These are phyloP conservation scores for Diplocarpon rosae DNA, from an alignment of 2,329 filamentous ascomycete species.

Conservation along the genomic window DNA sequence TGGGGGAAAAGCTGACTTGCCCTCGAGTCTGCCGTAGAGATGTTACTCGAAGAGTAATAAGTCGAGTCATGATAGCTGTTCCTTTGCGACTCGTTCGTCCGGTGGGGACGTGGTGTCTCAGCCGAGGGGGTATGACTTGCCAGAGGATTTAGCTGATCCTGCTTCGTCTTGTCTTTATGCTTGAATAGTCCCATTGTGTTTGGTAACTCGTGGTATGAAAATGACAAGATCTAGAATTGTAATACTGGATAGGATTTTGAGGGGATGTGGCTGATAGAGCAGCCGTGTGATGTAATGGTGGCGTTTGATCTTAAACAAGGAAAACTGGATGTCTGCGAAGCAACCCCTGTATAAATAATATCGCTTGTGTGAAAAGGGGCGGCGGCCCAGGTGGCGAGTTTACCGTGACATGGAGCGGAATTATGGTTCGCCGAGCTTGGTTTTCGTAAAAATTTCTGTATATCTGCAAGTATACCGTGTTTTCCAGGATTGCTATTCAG, in stretches of 20 bases:
- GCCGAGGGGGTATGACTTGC: not conserved
- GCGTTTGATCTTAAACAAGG: constrained; percentile 3
- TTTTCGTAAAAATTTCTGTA: too few relatives aligned
- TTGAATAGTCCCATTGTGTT: constrained; percentile 17
- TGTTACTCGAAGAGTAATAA: constrained; percentile 18
- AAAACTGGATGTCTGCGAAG: not conserved
- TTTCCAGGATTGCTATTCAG: too few relatives aligned
- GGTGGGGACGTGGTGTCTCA: constrained; percentile 6
- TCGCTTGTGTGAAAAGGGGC: not conserved
- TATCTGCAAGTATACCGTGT: too few relatives aligned
- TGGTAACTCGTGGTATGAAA: too few relatives aligned
- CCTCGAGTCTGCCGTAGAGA: constrained; percentile 11
- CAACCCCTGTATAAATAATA: not conserved
- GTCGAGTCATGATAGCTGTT: constrained; percentile 18
- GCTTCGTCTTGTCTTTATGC: constrained; percentile 13
- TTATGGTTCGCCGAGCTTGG: too few relatives aligned
- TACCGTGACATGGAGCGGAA: too few relatives aligned
- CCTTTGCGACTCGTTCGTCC: constrained; percentile 5
- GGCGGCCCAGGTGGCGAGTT: not conserved
- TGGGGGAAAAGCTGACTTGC: constrained; percentile 8
- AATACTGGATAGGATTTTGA: not conserved
- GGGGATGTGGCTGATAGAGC: constrained; percentile 4
- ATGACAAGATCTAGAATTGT: too few relatives aligned
- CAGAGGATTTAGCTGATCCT: constrained; percentile 6
- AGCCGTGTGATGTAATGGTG: constrained; percentile 5